These are phyloP conservation scores for Hypoxylon sp. DNA, from an alignment of 2,329 filamentous ascomycete genomes.

Conservation along the genomic window DNA sequence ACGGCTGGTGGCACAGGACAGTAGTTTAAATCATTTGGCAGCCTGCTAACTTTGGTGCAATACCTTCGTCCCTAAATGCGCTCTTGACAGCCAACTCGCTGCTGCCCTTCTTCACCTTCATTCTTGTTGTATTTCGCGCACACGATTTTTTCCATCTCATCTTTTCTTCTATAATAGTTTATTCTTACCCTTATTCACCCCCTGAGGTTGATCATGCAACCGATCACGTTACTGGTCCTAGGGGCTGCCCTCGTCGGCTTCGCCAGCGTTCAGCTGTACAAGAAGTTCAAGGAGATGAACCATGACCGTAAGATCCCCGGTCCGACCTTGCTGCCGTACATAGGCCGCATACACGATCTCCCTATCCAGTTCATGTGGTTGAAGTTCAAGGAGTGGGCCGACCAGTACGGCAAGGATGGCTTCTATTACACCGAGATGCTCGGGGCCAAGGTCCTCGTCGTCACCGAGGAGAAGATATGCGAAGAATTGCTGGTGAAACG, in stretches of 20 bases:
- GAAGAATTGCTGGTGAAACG: conserved; percentile 65
- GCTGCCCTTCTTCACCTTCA: conserved; percentile 15
- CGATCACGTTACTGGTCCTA: conserved; percentile 43
- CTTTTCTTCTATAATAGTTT: background rate
- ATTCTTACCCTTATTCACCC: conserved; percentile 2
- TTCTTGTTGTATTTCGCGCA: conserved; percentile 5
- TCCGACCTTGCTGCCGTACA: conserved; percentile 50
- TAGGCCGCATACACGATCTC: conserved; percentile 59
- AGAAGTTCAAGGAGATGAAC: conserved; percentile 50
- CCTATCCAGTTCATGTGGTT: conserved; percentile 64
- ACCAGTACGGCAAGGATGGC: conserved; percentile 48
- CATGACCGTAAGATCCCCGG: conserved; percentile 48
- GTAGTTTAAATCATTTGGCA: conserved; percentile 38
- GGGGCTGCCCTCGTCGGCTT: conserved; percentile 41
- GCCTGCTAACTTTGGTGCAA: conserved; percentile 24
- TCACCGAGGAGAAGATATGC: conserved; percentile 64
- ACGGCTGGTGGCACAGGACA: conserved; percentile 9
- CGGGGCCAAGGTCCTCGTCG: conserved; percentile 55
- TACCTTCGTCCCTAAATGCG: conserved; percentile 26
- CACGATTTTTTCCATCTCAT: conserved; percentile 3
- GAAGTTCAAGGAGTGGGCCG: conserved; percentile 60
- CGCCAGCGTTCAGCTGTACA: conserved; percentile 44
- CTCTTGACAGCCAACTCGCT: conserved; percentile 24
- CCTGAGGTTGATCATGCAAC: conserved; percentile 45
- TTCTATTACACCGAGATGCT: conserved; percentile 54